Evolutionary conservation across 768 basidiomycete genomes (phyloP).

Genomic region (Mrakia frigida): DNA sequence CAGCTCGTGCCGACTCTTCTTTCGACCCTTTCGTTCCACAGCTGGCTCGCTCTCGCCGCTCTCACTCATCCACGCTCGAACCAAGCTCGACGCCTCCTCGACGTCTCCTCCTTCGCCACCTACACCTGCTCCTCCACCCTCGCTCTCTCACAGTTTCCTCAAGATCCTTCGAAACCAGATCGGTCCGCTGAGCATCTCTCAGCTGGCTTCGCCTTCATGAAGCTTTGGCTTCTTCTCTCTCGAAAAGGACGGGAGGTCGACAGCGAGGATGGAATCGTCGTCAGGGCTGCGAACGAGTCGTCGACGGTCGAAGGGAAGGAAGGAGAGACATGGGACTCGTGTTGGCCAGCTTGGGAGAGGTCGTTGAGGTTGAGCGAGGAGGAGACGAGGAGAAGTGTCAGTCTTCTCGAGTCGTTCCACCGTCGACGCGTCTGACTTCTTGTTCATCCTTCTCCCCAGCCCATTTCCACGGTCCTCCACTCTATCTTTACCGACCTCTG

Average conservation of each 20-base stretch:
- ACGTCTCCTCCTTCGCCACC: neutral
- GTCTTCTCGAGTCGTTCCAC: neutral
- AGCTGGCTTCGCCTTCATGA: neutral
- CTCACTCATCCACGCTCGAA: neutral
- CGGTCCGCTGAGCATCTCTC: conserved; percentile 4
- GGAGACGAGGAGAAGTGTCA: neutral
- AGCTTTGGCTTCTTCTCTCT: neutral
- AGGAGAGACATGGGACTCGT: neutral
- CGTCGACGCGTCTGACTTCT: neutral
- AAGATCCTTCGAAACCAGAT: neutral
- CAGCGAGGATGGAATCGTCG: neutral
- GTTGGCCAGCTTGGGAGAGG: neutral
- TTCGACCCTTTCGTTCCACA: neutral
- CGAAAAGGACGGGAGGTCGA: neutral
- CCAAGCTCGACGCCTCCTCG: neutral
- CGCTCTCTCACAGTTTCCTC: neutral
- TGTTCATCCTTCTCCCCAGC: neutral
- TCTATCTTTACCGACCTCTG: neutral
- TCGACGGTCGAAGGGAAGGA: neutral
- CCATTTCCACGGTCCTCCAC: neutral
- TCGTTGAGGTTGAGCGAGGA: neutral
- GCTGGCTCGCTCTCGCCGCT: neutral
- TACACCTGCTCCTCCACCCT: neutral
- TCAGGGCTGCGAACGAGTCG: neutral
- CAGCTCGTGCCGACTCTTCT: neutral